These are phyloP conservation scores for Cladophialophora bantiana DNA, from an alignment of 2,329 filamentous ascomycete genomes.

Conservation along the genomic window DNA sequence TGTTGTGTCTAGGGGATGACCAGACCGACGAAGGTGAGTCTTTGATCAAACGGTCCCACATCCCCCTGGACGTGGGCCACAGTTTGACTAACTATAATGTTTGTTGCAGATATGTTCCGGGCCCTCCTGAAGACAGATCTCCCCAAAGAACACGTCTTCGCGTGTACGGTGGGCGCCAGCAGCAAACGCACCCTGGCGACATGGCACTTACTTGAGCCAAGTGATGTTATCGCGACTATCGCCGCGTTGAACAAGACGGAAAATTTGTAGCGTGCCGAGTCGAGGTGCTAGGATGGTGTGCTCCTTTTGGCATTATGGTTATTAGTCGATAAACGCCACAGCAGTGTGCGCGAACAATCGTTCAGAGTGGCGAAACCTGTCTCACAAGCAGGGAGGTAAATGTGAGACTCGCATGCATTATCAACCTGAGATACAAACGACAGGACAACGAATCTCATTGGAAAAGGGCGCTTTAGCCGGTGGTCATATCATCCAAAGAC, in stretches of 20 bases:
- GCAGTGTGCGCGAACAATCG: not conserved
- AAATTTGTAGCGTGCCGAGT: constrained; percentile 17
- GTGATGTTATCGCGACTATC: constrained; percentile 78
- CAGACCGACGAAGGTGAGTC: constrained; percentile 91
- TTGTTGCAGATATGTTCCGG: constrained; percentile 75
- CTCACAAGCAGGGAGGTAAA: not conserved
- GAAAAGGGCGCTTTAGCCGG: not conserved
- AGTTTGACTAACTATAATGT: constrained; percentile 35
- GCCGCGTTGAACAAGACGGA: constrained; percentile 35
- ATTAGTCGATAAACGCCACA: not conserved
- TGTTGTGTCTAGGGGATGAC: constrained; percentile 91
- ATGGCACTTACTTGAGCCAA: constrained; percentile 88
- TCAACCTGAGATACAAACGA: not conserved
- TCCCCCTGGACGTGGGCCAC: not conserved
- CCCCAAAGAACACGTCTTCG: constrained; percentile 75
- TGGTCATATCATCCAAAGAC: not conserved
- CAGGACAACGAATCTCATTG: not conserved
- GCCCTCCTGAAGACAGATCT: constrained; percentile 68
- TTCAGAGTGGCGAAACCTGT: not conserved
- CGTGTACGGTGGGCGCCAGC: constrained; percentile 88
- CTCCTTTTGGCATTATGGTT: not conserved
- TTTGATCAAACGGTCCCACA: not conserved
- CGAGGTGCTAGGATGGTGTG: not conserved
- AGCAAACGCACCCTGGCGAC: constrained; percentile 89
- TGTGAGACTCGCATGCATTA: not conserved